A percentile compares a stretch with the other conserved stretches of the same genome.
phyloP scores from a whole-genome alignment of 176 grass and related monocot genomes.

The Elymus sibiricus region DNA sequence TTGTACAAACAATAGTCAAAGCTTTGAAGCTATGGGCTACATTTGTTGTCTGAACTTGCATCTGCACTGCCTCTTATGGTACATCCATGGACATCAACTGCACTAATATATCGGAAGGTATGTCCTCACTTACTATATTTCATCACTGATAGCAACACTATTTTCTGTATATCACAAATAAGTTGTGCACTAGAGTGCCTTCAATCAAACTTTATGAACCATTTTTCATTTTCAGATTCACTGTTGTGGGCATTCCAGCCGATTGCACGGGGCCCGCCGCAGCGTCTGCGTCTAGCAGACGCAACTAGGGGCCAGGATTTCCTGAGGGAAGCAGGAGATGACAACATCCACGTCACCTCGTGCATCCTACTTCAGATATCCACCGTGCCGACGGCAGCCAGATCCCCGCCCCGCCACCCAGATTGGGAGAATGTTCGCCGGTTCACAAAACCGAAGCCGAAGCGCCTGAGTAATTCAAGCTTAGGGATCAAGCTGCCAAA shows the following conservation, averaged over 20 bases:
- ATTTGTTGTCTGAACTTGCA: no score
- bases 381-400: conserved; percentile 65
- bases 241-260: neutral
- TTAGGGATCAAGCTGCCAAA: neutral
- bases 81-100: no score
- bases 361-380: conserved; percentile 64
- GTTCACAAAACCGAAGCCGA: conserved; percentile 70
- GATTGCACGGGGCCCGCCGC: conserved; percentile 27
- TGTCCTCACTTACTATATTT: no score
- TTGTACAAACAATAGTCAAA: no score
- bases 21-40: no score
- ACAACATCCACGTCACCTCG: conserved; percentile 54
- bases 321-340: conserved; percentile 35
- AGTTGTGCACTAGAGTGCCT: no score
- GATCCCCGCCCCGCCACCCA: conserved; percentile 63
- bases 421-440: conserved; percentile 67
- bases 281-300: conserved; percentile 39
- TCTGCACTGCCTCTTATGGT: no score
- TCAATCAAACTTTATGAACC: no score
- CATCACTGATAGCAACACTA: no score
- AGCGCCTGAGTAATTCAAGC: conserved; percentile 25
- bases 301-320: neutral
- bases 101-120: conserved; percentile 35
- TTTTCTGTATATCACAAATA: no score
- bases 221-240: no score